A percentile compares a stretch with the other conserved stretches of the same genome.
phyloP scores from a whole-genome alignment of 176 grass and related monocot genomes.

The Carex cristatella region DNA sequence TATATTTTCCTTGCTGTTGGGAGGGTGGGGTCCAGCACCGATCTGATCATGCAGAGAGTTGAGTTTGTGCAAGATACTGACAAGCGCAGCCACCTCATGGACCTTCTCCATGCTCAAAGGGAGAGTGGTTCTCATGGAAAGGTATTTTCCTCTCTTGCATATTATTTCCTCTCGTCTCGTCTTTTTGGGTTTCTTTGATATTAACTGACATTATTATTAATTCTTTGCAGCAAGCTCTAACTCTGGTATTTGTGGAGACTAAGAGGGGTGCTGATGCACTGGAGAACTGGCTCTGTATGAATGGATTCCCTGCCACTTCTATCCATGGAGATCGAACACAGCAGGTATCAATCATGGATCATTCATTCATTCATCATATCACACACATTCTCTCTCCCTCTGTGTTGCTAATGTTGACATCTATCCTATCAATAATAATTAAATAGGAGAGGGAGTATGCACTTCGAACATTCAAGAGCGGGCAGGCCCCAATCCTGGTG shows the following conservation, averaged over 20 bases:
- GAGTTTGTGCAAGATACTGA: slow-evolving; percentile 86
- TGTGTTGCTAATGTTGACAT: not conserved
- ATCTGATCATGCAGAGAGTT: slow-evolving; percentile 90
- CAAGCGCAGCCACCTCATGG: slow-evolving; percentile 94
- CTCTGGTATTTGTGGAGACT: slow-evolving; percentile 94
- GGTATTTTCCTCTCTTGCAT: slow-evolving; percentile 41
- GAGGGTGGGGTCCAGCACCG: slow-evolving; percentile 96
- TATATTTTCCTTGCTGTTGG: slow-evolving; percentile 97
- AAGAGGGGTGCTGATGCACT: slow-evolving; percentile 92
- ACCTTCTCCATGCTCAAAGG: slow-evolving; percentile 86
- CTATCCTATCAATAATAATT: not conserved
- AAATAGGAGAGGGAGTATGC: slow-evolving; percentile 79
- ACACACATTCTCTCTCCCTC: no score
- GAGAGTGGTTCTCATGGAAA: slow-evolving; percentile 75
- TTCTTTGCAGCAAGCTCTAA: slow-evolving; percentile 62
- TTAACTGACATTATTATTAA: not conserved
- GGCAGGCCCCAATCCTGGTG: slow-evolving; percentile 69
- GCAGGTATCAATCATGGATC: slow-evolving; percentile 41
- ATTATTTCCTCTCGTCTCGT: not conserved
- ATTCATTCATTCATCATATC: not conserved
- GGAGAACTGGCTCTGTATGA: slow-evolving; percentile 86
- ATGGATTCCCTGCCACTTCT: slow-evolving; percentile 85
- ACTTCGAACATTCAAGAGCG: slow-evolving; percentile 77
- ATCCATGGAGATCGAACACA: slow-evolving; percentile 92
- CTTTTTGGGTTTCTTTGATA: not conserved